Conservation (phyloP, 495 filamentous ascomycete species). For the Aspergillus funiculosus region DNA sequence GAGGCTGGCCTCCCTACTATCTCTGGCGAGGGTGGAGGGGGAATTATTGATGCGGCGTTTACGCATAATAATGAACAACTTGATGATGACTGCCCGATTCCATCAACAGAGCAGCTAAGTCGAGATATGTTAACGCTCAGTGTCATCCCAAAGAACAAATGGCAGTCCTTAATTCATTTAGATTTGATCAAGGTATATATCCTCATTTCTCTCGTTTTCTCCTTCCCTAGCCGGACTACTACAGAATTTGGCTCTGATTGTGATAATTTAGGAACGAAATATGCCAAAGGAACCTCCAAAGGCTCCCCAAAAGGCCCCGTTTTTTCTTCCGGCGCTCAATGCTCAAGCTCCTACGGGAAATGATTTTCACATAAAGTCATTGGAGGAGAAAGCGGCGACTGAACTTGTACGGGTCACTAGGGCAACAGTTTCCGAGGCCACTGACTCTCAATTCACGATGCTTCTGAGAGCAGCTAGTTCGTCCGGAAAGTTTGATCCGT, state of each 20-base stretch:
- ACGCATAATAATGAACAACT: slow-evolving; percentile 44
- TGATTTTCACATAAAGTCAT: slow-evolving; percentile 24
- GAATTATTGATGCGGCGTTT: slow-evolving; percentile 66
- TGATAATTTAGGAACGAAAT: slow-evolving; percentile 59
- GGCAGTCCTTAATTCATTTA: slow-evolving; percentile 89
- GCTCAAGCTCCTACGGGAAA: slow-evolving; percentile 20
- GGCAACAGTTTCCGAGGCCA: slow-evolving; percentile 23
- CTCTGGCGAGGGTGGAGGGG: slow-evolving; percentile 78
- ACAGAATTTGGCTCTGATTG: slow-evolving; percentile 11
- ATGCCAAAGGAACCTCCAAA: slow-evolving; percentile 90
- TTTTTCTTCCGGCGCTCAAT: slow-evolving; percentile 71
- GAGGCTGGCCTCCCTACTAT: slow-evolving; percentile 58
- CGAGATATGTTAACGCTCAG: slow-evolving; percentile 79
- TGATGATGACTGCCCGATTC: slow-evolving; percentile 42
- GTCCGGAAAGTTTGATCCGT: slow-evolving; percentile 44
- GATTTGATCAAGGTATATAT: slow-evolving; percentile 67
- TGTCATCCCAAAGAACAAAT: slow-evolving; percentile 78
- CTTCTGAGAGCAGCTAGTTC: slow-evolving; percentile 43
- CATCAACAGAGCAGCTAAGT: slow-evolving; percentile 67
- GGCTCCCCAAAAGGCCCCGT: slow-evolving; percentile 87
- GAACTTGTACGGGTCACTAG: slow-evolving; percentile 2
- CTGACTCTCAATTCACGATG: slow-evolving; percentile 49
- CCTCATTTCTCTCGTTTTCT: not conserved
- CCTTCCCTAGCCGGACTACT: not conserved
- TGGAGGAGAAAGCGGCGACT: slow-evolving; percentile 22